Evolutionary conservation across 371 early-diverging fungal genomes (phyloP).

Genomic region (Sporodiniella umbellata): DNA sequence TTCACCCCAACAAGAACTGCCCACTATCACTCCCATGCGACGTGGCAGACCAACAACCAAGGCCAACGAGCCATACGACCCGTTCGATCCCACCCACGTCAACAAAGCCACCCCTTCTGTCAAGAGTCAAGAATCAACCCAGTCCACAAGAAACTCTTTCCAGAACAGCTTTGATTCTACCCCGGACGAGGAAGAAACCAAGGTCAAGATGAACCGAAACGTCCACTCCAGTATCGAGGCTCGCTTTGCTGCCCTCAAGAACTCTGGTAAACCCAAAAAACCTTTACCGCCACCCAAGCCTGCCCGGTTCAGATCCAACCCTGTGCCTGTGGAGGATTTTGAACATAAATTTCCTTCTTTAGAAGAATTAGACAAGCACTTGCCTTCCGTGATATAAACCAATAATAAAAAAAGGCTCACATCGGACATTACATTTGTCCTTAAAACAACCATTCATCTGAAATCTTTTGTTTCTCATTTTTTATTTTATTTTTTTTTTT

Average conservation of each 20-base stretch:
- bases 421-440: not conserved
- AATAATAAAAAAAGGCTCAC: not conserved
- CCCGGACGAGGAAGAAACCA: not conserved
- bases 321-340: slow-evolving; percentile 30
- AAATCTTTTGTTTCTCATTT: slow-evolving; percentile 1
- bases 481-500: slow-evolving; percentile 6
- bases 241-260: slow-evolving; percentile 26
- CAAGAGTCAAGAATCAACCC: not conserved
- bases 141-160: not conserved
- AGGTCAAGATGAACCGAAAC: slow-evolving; percentile 7
- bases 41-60: slow-evolving; percentile 63
- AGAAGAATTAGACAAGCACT: slow-evolving; percentile 27
- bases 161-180: not conserved
- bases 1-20: slow-evolving; percentile 38
- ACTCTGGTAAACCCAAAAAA: slow-evolving; percentile 18
- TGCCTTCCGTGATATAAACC: not conserved
- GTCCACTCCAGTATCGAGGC: slow-evolving; percentile 37
- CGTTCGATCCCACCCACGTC: slow-evolving; percentile 20
- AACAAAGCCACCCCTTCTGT: slow-evolving; percentile 1
- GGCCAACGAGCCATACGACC: slow-evolving; percentile 9
- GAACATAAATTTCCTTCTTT: slow-evolving; percentile 38
- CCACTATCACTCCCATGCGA: slow-evolving; percentile 66
- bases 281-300: slow-evolving; percentile 46
- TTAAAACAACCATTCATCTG: not conserved
- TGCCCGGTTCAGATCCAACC: slow-evolving; percentile 34